Percentiles rank a stretch among this genome's conserved stretches.
Evolutionary conservation across 2,329 filamentous ascomycete species (phyloP).

Genomic region (Cordyceps pruinosa): DNA sequence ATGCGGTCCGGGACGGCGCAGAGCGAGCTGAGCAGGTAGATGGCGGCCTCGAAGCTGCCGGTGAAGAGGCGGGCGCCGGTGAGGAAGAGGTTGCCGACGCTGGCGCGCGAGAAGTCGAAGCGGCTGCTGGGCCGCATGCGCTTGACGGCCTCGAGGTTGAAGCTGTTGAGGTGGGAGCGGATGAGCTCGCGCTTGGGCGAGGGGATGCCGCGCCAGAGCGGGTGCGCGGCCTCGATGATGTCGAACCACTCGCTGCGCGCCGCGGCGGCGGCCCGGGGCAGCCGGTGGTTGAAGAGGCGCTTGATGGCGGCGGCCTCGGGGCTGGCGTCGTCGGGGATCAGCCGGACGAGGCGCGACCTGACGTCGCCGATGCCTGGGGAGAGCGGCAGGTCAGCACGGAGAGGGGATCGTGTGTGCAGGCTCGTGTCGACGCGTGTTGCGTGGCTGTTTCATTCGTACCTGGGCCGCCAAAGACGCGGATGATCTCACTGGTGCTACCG

Average conservation of each 20-base stretch:
- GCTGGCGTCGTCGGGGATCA: conserved; percentile 64
- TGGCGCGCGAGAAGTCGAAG: conserved; percentile 71
- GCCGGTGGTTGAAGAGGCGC: conserved; percentile 77
- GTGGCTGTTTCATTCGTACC: conserved; percentile 44
- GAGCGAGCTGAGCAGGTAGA: conserved; percentile 81
- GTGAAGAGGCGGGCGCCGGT: conserved; percentile 85
- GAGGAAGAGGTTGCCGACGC: conserved; percentile 72
- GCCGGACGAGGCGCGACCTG: conserved; percentile 65
- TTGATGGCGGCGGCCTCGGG: conserved; percentile 69
- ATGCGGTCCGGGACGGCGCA: conserved; percentile 74
- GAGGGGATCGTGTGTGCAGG: fast-evolving
- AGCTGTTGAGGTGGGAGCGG: conserved; percentile 66
- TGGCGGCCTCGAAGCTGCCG: conserved; percentile 85
- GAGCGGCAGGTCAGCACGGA: too few species aligned
- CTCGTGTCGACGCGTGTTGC: background rate
- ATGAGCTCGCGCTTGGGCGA: conserved; percentile 71
- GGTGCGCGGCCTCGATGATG: conserved; percentile 76
- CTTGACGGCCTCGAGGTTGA: conserved; percentile 74
- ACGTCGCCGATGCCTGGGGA: conserved; percentile 49
- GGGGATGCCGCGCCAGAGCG: conserved; percentile 65
- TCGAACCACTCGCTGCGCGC: conserved; percentile 80
- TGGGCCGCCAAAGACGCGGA: conserved; percentile 88
- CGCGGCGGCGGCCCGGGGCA: conserved; percentile 49
- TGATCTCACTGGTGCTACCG: conserved; percentile 86
- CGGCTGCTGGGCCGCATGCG: conserved; percentile 63